Evolutionary conservation across 108 stramenopile species (phyloP).

Genomic region (Stephanodiscus triporus): DNA sequence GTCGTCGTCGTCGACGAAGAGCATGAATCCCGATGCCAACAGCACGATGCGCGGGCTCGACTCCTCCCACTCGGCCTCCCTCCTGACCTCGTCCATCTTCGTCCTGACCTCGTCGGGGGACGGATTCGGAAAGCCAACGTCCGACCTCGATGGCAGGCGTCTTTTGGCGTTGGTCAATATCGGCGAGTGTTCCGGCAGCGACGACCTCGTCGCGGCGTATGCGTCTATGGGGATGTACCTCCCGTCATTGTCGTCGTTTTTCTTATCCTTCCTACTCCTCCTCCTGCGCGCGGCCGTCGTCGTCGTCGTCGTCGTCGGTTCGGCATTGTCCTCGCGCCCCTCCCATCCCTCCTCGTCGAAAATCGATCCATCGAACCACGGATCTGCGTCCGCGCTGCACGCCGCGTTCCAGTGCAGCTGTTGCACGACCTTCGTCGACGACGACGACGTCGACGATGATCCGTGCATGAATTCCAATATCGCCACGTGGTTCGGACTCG

Average conservation of each 20-base stretch:
- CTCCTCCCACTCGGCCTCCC: constrained; percentile 86
- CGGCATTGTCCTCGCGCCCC: neutral
- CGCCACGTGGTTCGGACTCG: constrained; percentile 30
- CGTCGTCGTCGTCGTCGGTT: neutral
- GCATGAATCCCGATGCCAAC: constrained; percentile 45
- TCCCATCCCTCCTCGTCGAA: neutral
- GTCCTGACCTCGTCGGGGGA: constrained; percentile 58
- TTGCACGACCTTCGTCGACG: constrained; percentile 30
- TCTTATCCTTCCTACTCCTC: neutral
- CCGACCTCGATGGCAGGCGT: constrained; percentile 73
- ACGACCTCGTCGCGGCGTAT: constrained; percentile 29
- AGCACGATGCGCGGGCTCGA: constrained; percentile 78
- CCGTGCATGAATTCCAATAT: constrained; percentile 37
- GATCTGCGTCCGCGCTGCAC: constrained; percentile 57
- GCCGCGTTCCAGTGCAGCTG: constrained; percentile 66
- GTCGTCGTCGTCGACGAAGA: constrained; percentile 5
- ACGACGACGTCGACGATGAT: neutral
- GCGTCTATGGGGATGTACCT: constrained; percentile 74
- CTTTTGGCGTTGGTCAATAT: constrained; percentile 61
- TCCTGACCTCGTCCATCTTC: constrained; percentile 74
- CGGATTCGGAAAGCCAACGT: constrained; percentile 84
- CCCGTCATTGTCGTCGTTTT: constrained; percentile 35
- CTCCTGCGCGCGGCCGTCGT: neutral
- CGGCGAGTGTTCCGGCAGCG: constrained; percentile 62
- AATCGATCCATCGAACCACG: constrained; percentile 50